phyloP scores from a whole-genome alignment of 176 grass and related monocot genomes.

The Elymus sibiricus region DNA sequence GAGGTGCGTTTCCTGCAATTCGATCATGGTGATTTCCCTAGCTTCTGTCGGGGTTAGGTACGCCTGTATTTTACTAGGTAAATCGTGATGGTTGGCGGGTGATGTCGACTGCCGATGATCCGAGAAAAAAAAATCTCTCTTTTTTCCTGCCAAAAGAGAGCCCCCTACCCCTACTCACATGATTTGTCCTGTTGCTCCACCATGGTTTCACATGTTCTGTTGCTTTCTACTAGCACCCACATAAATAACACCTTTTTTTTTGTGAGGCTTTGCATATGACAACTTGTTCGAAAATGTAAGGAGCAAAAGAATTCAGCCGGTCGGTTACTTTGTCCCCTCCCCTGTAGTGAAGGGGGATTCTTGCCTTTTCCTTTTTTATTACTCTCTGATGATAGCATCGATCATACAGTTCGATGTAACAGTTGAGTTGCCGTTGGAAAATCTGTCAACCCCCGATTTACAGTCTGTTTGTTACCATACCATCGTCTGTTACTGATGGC shows the following conservation, averaged over 20 bases:
- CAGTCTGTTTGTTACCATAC: neutral
- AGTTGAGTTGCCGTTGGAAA: neutral
- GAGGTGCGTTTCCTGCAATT: constrained; percentile 29
- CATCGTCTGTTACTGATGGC: constrained; percentile 13
- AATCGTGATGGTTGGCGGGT: neutral
- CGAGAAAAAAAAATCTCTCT: neutral
- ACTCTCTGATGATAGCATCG: neutral
- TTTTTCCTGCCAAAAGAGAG: neutral
- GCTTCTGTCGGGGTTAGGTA: neutral
- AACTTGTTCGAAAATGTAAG: neutral
- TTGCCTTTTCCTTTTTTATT: neutral
- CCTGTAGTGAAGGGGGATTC: neutral
- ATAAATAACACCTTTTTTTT: neutral
- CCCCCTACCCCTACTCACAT: neutral
- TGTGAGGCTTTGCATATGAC: neutral
- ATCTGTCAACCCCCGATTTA: neutral
- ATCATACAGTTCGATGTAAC: neutral
- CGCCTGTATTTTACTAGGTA: neutral
- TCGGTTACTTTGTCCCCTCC: neutral
- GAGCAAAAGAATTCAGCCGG: neutral
- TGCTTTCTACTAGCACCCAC: neutral
- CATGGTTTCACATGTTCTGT: neutral
- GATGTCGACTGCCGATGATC: neutral
- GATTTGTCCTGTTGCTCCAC: neutral
- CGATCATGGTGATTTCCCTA: neutral